Base-by-base conservation (phyloP, 768 basidiomycete genomes). In the Podaxis rugospora region DNA sequence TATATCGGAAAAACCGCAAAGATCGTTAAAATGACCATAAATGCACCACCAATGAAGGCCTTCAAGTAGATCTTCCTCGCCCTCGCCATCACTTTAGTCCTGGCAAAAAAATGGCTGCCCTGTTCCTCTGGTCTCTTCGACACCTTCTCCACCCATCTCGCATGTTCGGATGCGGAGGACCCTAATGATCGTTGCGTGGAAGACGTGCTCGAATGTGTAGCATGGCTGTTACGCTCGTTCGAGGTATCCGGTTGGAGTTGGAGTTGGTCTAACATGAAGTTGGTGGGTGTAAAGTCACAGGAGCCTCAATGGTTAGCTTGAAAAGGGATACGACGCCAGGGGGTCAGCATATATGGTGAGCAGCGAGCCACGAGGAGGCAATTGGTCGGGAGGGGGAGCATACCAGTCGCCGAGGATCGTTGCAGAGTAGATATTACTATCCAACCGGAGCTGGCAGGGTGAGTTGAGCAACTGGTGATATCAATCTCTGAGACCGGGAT, bases 11-110 rank as follows among this genome's bases (percentile, higher is more conserved):
- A 32, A 7, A 32, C 32, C 7, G 83, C 70, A 60, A 87, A 70
- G 21, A 86, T 72, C 0, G 69, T 71, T 62, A 83, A 78, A 44
- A 87, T 79, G n/a, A 79, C 67, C 35, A 83, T 51, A 13, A 75
- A 66, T 14, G 83, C 66, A 25, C 76, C 78, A 5, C 65, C 64
- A 5, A 75, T n/a, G 51, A 83, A 69, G 5, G 77, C 73, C 65
- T 76, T 80, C 56, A 85, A 61, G 73, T 84, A 87, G 10, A 64
- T 62, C 32, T 63, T 68, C 32, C 84, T 78, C 21, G 72, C 72
- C n/a, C 11, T 32, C 4, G 51, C 23, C 18, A 60, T 23, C 32
- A 32, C 32, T 32, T 32, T 9, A 32, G 3, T 62, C 53, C 23
- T 59, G 36, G 39, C 69, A 67, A 47, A 66, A 58, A 59, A 75